Percentiles rank a stretch among this genome's conserved stretches.
phyloP scores from a whole-genome alignment of 2,329 filamentous ascomycete species.

The Balansia obtecta region DNA sequence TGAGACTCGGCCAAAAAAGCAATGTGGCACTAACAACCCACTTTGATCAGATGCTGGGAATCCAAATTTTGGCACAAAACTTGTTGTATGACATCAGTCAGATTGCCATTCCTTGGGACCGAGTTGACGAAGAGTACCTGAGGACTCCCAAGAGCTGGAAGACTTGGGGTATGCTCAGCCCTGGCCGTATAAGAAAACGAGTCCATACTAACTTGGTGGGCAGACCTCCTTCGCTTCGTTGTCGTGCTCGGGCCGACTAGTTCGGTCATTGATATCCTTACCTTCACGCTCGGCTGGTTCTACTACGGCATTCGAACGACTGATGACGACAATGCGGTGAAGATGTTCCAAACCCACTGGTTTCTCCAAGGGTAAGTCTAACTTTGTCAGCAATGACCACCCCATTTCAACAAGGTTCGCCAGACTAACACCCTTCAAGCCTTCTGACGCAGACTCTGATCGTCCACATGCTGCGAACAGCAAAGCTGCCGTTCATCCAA shows the following conservation, averaged over 20 bases:
- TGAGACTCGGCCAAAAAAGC: no score
- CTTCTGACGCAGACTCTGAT: constrained; percentile 18
- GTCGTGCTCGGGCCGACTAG: constrained; percentile 16
- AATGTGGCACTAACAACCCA: neutral
- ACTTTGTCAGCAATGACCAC: neutral
- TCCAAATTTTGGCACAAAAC: constrained; percentile 17
- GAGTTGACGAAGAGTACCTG: constrained; percentile 16
- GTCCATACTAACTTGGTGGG: neutral
- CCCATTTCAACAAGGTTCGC: no score
- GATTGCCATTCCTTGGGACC: constrained; percentile 18
- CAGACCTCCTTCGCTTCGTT: constrained; percentile 17
- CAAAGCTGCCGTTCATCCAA: constrained; percentile 15
- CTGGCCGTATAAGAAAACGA: neutral
- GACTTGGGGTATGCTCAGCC: constrained; percentile 6
- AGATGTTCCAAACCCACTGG: constrained; percentile 15
- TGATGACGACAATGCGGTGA: constrained; percentile 7
- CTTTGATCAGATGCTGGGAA: constrained; percentile 11
- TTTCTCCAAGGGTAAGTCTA: constrained; percentile 14
- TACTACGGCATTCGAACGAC: constrained; percentile 13
- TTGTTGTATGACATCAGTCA: constrained; percentile 18
- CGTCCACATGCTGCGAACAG: constrained; percentile 15
- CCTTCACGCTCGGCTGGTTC: constrained; percentile 13
- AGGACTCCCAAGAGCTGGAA: constrained; percentile 15
- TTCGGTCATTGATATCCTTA: constrained; percentile 16
- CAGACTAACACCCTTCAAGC: neutral